phyloP scores from a whole-genome alignment of 345 rosid species.

The Aquilaria malaccensis region DNA sequence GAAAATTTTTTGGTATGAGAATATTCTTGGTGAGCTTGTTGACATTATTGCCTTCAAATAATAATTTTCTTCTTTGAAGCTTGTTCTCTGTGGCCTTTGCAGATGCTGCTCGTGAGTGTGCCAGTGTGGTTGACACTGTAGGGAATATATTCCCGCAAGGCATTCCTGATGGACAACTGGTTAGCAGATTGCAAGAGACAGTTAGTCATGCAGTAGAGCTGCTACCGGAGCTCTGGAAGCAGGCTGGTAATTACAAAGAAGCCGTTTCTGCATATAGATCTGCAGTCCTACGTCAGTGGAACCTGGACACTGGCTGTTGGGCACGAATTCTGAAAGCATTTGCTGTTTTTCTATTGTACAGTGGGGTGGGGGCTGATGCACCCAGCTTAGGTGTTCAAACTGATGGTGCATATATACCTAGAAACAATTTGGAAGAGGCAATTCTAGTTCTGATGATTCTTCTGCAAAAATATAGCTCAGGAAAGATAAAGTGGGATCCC shows the following conservation, averaged over 20 bases:
- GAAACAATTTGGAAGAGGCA: slow-evolving; percentile 77
- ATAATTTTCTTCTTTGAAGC: not conserved
- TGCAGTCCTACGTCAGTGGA: slow-evolving; percentile 86
- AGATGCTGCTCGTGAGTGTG: slow-evolving; percentile 81
- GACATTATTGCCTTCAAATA: no score
- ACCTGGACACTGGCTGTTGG: slow-evolving; percentile 59
- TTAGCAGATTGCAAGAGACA: slow-evolving; percentile 58
- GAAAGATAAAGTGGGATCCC: no score
- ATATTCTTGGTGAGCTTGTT: not conserved
- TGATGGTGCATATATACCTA: slow-evolving; percentile 75
- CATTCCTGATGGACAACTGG: slow-evolving; percentile 73
- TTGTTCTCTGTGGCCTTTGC: slow-evolving; percentile 16
- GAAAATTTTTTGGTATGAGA: slow-evolving; percentile 48
- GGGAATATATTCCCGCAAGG: slow-evolving; percentile 77
- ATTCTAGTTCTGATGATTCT: slow-evolving; percentile 75
- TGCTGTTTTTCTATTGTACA: slow-evolving; percentile 67
- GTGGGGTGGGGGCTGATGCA: slow-evolving; percentile 70
- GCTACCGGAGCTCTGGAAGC: slow-evolving; percentile 77
- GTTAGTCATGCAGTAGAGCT: slow-evolving; percentile 83
- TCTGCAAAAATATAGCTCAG: slow-evolving; percentile 42
- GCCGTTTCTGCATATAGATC: slow-evolving; percentile 68
- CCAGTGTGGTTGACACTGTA: slow-evolving; percentile 70
- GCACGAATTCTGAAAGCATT: slow-evolving; percentile 75
- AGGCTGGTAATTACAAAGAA: slow-evolving; percentile 50
- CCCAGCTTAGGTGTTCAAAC: slow-evolving; percentile 64